Evolutionary conservation across 148 eudicot species (phyloP).

Genomic region (Cornus controversa): DNA sequence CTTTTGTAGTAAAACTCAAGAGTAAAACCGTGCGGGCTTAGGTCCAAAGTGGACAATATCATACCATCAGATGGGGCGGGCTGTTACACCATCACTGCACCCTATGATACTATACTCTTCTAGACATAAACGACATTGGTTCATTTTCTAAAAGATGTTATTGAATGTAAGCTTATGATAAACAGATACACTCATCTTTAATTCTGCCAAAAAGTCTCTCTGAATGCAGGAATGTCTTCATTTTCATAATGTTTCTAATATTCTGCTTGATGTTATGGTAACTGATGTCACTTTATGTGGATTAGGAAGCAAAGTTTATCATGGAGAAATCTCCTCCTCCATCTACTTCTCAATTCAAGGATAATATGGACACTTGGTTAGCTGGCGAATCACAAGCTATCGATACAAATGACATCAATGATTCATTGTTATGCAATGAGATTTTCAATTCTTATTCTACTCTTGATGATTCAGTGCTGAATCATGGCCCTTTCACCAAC

Average conservation of each 20-base stretch:
- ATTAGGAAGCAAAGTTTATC: slow-evolving; percentile 39
- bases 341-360: slow-evolving; percentile 26
- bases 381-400: slow-evolving; percentile 61
- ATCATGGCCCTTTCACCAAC: slow-evolving; percentile 14
- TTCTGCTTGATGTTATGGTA: neutral
- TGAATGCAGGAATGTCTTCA: neutral
- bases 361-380: slow-evolving; percentile 26
- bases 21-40: too few relatives aligned
- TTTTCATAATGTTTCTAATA: neutral
- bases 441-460: slow-evolving; percentile 35
- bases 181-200: neutral
- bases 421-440: slow-evolving; percentile 50
- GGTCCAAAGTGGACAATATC: too few relatives aligned
- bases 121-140: neutral
- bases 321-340: slow-evolving; percentile 19
- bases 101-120: too few relatives aligned
- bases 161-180: neutral
- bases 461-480: slow-evolving; percentile 21
- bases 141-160: neutral
- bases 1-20: too few relatives aligned
- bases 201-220: neutral
- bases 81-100: too few relatives aligned
- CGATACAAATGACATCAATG: slow-evolving; percentile 28
- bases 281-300: slow-evolving; percentile 6
- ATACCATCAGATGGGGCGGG: too few relatives aligned